Evolutionary conservation across 805 yeast genomes (phyloP).

Genomic region (Blastobotrys muscicola): DNA sequence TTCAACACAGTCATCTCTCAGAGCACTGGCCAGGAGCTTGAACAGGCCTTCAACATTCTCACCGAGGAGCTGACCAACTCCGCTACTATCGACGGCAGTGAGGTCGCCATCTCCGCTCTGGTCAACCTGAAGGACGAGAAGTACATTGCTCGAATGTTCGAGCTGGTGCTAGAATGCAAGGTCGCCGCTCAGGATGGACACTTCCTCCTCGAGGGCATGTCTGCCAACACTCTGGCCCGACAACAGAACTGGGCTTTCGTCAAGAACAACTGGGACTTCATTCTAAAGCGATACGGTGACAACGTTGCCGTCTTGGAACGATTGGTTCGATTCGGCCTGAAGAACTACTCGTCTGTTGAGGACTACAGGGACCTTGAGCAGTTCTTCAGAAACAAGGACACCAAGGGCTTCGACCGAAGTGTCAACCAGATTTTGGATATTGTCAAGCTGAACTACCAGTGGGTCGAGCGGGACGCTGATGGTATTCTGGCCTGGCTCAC

Average conservation of each 20-base stretch:
- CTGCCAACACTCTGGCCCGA: conserved; percentile 38
- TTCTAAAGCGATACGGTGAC: conserved; percentile 37
- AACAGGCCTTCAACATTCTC: conserved; percentile 32
- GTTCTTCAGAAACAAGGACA: conserved; percentile 40
- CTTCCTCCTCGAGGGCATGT: conserved; percentile 39
- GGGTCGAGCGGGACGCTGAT: conserved; percentile 39
- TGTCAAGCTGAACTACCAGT: conserved; percentile 39
- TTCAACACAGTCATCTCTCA: conserved; percentile 35
- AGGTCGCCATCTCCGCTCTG: conserved; percentile 46
- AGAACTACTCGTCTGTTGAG: conserved; percentile 28
- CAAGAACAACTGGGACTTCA: conserved; percentile 36
- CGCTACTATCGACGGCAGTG: conserved; percentile 45
- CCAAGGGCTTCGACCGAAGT: conserved; percentile 49
- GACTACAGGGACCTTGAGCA: conserved; percentile 30
- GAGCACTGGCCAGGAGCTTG: conserved; percentile 28
- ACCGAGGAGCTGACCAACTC: conserved; percentile 42
- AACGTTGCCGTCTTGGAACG: conserved; percentile 46
- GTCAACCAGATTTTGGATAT: conserved; percentile 48
- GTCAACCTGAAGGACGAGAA: conserved; percentile 36
- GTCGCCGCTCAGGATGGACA: conserved; percentile 48
- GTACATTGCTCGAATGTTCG: conserved; percentile 33
- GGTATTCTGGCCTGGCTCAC: conserved; percentile 38
- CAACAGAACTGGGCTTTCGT: conserved; percentile 41
- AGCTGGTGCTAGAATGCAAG: conserved; percentile 32
- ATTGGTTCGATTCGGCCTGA: conserved; percentile 31